Percentiles rank a stretch among this genome's conserved stretches.
Evolutionary conservation across 148 eudicot species (phyloP).

Genomic region (Fagopyrum homotropicum): DNA sequence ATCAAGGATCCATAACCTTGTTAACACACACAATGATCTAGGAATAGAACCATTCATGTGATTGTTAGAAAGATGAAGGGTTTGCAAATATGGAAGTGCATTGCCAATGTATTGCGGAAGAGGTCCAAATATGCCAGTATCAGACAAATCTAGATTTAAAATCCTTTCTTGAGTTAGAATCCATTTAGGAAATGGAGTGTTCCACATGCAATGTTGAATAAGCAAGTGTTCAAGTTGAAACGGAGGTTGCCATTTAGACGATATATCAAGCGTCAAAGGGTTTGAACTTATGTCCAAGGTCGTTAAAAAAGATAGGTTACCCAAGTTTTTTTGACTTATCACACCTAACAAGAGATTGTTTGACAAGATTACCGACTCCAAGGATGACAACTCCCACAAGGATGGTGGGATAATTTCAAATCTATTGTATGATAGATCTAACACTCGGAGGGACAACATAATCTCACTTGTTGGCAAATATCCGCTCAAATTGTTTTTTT

Average conservation of each 20-base stretch:
- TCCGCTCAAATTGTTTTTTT: not conserved
- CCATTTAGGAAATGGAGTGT: conserved; percentile 17
- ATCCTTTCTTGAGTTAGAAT: conserved; percentile 13
- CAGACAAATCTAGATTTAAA: not conserved
- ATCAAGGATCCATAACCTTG: too few relatives aligned
- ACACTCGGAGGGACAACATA: not conserved
- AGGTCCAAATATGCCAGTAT: conserved; percentile 11
- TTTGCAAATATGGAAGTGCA: not conserved
- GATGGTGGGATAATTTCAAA: not conserved
- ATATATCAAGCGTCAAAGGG: conserved; percentile 5
- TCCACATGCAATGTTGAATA: conserved; percentile 2
- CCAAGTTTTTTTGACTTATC: conserved; percentile 8
- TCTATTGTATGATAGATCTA: not conserved
- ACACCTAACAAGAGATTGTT: conserved; percentile 10
- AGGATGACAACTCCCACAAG: not conserved
- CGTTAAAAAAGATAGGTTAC: conserved; percentile 13
- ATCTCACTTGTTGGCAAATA: not conserved
- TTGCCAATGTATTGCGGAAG: not conserved
- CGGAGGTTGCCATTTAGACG: conserved; percentile 18
- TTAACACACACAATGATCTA: too few relatives aligned
- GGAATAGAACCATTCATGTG: too few relatives aligned
- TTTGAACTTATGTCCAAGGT: not conserved
- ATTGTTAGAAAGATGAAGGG: too few relatives aligned
- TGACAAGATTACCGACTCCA: not conserved
- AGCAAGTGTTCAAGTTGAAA: not conserved